A percentile compares a stretch with the other conserved stretches of the same genome.
Conservation (phyloP, 2,329 filamentous ascomycete species). For the Calonectria pseudoreteaudii region DNA sequence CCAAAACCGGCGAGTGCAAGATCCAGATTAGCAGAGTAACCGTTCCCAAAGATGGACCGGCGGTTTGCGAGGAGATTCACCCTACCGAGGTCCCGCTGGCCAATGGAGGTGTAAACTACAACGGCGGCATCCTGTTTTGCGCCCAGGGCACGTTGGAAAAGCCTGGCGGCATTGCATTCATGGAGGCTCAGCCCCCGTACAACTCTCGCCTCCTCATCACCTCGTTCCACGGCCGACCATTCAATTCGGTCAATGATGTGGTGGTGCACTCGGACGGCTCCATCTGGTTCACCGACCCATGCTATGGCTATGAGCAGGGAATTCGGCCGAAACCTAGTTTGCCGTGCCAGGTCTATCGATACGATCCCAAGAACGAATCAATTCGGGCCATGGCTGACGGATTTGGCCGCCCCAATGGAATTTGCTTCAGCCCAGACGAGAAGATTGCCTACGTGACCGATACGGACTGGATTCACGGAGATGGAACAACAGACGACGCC, state of each 20-base stretch:
- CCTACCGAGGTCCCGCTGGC: constrained; percentile 53
- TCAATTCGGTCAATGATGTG: constrained; percentile 64
- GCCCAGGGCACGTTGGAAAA: constrained; percentile 49
- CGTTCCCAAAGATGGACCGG: constrained; percentile 27
- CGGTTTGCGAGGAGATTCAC: constrained; percentile 48
- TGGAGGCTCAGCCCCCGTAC: constrained; percentile 49
- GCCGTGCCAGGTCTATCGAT: constrained; percentile 62
- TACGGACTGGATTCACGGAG: constrained; percentile 49
- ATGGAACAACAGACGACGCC: constrained; percentile 46
- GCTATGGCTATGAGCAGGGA: constrained; percentile 61
- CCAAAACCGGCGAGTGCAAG: constrained; percentile 33
- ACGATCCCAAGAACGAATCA: constrained; percentile 52
- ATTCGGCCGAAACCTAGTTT: constrained; percentile 57
- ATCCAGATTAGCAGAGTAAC: constrained; percentile 46
- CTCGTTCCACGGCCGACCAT: constrained; percentile 56
- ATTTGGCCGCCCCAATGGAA: constrained; percentile 60
- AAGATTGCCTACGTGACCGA: constrained; percentile 59
- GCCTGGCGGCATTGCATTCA: constrained; percentile 46
- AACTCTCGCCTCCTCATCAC: constrained; percentile 45
- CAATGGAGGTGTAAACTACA: constrained; percentile 63
- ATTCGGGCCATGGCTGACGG: constrained; percentile 60
- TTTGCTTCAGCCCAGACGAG: constrained; percentile 59
- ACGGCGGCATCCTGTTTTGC: constrained; percentile 54
- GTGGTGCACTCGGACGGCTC: constrained; percentile 55
- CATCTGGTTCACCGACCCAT: constrained; percentile 64